These are phyloP conservation scores for Straminergon stramineum DNA, from an alignment of 225 moss, liverwort and hornwort genomes.

Conservation along the genomic window DNA sequence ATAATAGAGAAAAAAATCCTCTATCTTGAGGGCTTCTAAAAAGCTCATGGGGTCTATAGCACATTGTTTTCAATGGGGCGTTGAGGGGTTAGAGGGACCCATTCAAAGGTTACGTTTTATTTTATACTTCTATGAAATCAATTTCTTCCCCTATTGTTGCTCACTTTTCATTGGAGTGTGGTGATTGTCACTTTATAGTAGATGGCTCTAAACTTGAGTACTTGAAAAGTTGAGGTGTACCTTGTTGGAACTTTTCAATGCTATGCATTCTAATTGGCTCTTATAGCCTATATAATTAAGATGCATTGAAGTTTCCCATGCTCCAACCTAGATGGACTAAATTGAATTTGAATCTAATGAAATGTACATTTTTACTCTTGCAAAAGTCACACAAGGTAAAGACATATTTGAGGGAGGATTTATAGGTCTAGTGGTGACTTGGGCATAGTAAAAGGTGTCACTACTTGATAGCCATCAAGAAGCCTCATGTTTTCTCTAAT, in stretches of 20 bases:
- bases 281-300: neutral
- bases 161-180: neutral
- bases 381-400: neutral
- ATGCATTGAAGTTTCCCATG: no score
- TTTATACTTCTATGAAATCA: no score
- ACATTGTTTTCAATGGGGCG: no score
- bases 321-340: neutral
- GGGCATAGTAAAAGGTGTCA: neutral
- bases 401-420: neutral
- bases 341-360: neutral
- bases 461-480: accelerated
- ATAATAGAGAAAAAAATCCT: no score
- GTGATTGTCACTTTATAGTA: neutral
- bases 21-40: no score
- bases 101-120: no score
- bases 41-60: no score
- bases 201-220: accelerated
- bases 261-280: accelerated
- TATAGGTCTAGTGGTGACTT: accelerated
- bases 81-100: no score
- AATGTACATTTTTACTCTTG: neutral
- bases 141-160: no score
- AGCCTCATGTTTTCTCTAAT: no score
- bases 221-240: no score
- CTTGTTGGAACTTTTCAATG: neutral